Evolutionary conservation across 257 asterid genomes (phyloP).

Genomic region (Penstemon davidsonii): DNA sequence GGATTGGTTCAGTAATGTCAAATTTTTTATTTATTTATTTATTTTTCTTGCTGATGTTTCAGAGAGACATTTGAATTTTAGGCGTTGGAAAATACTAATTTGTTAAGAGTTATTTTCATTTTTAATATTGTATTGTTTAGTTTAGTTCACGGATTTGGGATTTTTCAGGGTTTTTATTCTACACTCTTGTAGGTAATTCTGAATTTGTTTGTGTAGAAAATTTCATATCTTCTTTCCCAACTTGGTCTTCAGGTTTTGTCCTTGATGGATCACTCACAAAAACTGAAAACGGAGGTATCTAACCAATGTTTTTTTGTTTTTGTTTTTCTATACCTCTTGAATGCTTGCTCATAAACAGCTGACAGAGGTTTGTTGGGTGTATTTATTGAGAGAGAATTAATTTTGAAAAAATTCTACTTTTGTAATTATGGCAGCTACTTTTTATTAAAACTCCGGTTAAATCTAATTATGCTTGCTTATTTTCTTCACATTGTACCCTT

Average conservation of each 20-base stretch:
- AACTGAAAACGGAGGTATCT: not conserved
- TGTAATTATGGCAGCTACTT: slow-evolving; percentile 5
- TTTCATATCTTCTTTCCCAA: slow-evolving; percentile 10
- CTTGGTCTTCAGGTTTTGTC: slow-evolving; percentile 24
- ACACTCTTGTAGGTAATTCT: slow-evolving; percentile 25
- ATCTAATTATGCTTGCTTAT: slow-evolving; percentile 12
- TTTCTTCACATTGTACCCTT: slow-evolving; percentile 3
- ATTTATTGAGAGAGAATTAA: slow-evolving; percentile 27
- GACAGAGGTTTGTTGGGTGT: slow-evolving; percentile 31
- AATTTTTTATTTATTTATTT: too few relatives aligned
- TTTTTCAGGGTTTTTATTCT: slow-evolving; percentile 15
- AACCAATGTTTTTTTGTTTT: slow-evolving; percentile 1
- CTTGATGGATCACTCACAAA: slow-evolving; percentile 15
- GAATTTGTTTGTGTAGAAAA: slow-evolving; percentile 11
- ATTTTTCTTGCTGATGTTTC: slow-evolving; percentile 1
- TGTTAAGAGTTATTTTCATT: slow-evolving; percentile 13
- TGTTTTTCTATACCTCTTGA: not conserved
- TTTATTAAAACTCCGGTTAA: slow-evolving; percentile 18
- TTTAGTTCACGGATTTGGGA: slow-evolving; percentile 22
- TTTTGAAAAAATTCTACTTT: slow-evolving; percentile 32
- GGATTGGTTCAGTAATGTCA: too few relatives aligned
- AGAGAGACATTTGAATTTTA: slow-evolving; percentile 23
- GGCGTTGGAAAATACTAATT: not conserved
- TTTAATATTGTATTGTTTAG: not conserved
- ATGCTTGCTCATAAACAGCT: slow-evolving; percentile 23